Evolutionary conservation across 106 monocot genomes (phyloP).

Genomic region (Dendrobium chrysotoxum): DNA sequence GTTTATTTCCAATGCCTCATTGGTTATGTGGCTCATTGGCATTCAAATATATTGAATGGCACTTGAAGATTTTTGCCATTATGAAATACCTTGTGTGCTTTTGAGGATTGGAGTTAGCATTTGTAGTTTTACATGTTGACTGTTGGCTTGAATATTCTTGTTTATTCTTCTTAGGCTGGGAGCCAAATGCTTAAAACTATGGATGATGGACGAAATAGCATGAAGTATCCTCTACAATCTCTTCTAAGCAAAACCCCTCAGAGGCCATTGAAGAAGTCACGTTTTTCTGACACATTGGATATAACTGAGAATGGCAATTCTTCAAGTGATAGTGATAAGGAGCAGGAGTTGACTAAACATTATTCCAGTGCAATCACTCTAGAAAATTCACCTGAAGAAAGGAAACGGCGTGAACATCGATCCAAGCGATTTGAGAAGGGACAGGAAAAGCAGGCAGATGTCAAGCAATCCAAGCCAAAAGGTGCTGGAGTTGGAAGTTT

Average conservation of each 20-base stretch:
- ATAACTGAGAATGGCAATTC: conserved; percentile 38
- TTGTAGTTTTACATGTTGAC: conserved; percentile 2
- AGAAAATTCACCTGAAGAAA: conserved; percentile 85
- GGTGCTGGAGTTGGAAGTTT: conserved; percentile 39
- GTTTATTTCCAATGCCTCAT: background rate
- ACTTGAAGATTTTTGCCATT: background rate
- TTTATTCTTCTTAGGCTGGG: conserved; percentile 21
- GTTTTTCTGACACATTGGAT: conserved; percentile 20
- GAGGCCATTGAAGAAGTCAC: conserved; percentile 56
- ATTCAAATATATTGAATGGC: background rate
- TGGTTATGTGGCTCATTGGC: background rate
- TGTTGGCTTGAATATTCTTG: background rate
- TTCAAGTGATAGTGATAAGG: conserved; percentile 87
- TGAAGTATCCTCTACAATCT: conserved; percentile 48
- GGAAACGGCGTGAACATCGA: conserved; percentile 76
- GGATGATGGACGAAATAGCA: conserved; percentile 27
- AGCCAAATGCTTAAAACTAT: conserved; percentile 19
- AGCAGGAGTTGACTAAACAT: conserved; percentile 67
- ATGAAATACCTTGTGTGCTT: background rate
- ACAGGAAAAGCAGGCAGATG: conserved; percentile 29
- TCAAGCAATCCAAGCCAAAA: conserved; percentile 29
- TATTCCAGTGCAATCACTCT: conserved; percentile 67
- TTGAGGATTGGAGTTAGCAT: background rate
- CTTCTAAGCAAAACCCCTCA: conserved; percentile 24
- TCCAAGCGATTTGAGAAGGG: conserved; percentile 84